These are phyloP conservation scores for Xerocomus minutiporus DNA, from an alignment of 1,284 basidiomycete genomes.

Conservation along the genomic window DNA sequence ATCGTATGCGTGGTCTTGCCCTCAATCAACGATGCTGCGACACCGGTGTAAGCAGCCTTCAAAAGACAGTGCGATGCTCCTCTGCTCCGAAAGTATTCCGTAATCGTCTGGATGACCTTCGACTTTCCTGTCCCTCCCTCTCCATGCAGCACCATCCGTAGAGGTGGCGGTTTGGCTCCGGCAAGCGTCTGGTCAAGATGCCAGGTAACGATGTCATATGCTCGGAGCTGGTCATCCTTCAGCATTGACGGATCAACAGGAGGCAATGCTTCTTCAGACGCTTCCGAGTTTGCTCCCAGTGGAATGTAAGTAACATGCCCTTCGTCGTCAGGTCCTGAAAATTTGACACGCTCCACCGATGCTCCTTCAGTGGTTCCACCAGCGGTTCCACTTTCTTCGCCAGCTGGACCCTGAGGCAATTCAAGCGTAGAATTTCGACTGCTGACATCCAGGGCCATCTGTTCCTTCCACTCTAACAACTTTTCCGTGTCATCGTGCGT, in stretches of 20 bases:
- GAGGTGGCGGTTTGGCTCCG: background rate
- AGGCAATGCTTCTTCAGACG: background rate
- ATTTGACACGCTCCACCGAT: no score
- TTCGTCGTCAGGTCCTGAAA: no score
- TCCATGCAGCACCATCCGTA: conserved; percentile 5
- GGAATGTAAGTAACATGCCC: background rate
- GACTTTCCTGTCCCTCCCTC: conserved; percentile 8
- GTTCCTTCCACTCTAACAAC: no score
- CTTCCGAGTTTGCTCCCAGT: background rate
- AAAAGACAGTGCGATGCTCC: background rate
- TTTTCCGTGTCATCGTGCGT: no score
- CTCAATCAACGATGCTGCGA: conserved; percentile 5
- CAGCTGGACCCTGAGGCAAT: no score
- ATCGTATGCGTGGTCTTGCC: conserved; percentile 7
- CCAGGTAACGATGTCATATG: conserved; percentile 8
- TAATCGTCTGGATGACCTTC: conserved; percentile 10
- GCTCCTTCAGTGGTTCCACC: no score
- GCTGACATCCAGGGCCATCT: no score
- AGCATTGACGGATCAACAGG: background rate
- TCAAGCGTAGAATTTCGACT: no score
- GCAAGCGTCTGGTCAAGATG: conserved; percentile 1
- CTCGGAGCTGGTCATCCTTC: conserved; percentile 1
- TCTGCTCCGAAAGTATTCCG: background rate
- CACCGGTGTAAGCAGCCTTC: conserved; percentile 5
- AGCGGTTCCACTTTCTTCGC: no score